Percentiles rank a stretch among this genome's conserved stretches.
These are phyloP conservation scores for Zanthoxylum bungeanum DNA, from an alignment of 345 rosid genomes.

Conservation along the genomic window DNA sequence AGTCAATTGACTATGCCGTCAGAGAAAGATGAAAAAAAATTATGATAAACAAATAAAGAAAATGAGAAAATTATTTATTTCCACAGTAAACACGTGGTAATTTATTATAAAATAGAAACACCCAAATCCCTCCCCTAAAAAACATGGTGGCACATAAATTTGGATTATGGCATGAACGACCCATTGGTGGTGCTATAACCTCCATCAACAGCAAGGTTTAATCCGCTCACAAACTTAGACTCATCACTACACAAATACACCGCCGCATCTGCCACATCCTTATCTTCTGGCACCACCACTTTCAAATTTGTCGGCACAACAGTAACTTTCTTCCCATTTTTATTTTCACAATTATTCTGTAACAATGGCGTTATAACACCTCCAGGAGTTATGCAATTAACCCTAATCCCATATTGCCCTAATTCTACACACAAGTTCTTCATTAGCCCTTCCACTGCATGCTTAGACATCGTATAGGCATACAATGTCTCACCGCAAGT, in stretches of 20 bases:
- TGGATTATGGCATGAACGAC: no score
- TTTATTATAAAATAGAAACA: no score
- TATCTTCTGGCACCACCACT: constrained; percentile 23
- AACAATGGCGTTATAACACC: constrained; percentile 5
- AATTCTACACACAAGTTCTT: constrained; percentile 25
- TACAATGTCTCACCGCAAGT: neutral
- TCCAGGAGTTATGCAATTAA: constrained; percentile 15
- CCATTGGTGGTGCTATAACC: neutral
- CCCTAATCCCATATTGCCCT: constrained; percentile 20
- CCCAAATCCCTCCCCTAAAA: no score
- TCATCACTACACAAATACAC: constrained; percentile 24
- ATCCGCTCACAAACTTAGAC: constrained; percentile 38
- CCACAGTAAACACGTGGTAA: no score
- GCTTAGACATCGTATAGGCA: constrained; percentile 17
- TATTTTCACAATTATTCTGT: no score
- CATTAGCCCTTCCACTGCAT: constrained; percentile 18
- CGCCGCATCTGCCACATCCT: constrained; percentile 45
- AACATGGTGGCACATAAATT: no score
- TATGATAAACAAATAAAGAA: no score
- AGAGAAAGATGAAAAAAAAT: no score
- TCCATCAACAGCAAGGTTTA: constrained; percentile 28
- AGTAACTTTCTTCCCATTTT: no score
- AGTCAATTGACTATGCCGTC: no score
- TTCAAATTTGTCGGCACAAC: constrained; percentile 31
- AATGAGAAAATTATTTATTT: no score